Conservation (phyloP, 805 yeast species). For the Isabelozyma gotoi region DNA sequence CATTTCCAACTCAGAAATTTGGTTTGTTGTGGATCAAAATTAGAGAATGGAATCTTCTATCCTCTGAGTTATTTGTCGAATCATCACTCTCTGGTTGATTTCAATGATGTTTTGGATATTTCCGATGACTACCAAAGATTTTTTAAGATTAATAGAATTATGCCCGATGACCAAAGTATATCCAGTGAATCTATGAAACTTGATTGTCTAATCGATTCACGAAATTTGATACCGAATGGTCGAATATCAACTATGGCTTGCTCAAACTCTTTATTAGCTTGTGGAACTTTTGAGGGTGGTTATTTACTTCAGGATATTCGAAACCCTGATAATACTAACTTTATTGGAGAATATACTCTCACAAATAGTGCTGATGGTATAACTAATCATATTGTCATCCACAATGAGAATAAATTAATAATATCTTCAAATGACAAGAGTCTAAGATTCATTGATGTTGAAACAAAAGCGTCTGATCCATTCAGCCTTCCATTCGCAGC, state of each 20-base stretch:
- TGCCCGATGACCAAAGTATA: slow-evolving; percentile 21
- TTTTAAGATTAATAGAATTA: slow-evolving; percentile 35
- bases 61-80: slow-evolving; percentile 33
- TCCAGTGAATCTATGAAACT: slow-evolving; percentile 23
- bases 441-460: slow-evolving; percentile 42
- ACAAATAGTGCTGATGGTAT: slow-evolving; percentile 49
- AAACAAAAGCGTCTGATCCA: slow-evolving; percentile 10
- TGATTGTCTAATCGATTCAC: slow-evolving; percentile 40
- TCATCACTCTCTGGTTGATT: slow-evolving; percentile 16
- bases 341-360: slow-evolving; percentile 35
- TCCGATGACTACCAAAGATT: slow-evolving; percentile 28
- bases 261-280: slow-evolving; percentile 39
- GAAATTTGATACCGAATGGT: slow-evolving; percentile 29
- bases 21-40: slow-evolving; percentile 38
- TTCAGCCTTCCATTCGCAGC: slow-evolving; percentile 45
- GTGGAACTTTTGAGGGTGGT: slow-evolving; percentile 59
- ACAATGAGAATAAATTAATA: slow-evolving; percentile 29
- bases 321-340: slow-evolving; percentile 15
- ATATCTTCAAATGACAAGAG: slow-evolving; percentile 52
- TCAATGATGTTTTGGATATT: slow-evolving; percentile 24
- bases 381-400: slow-evolving; percentile 47
- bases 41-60: slow-evolving; percentile 37
- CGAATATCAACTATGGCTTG: slow-evolving; percentile 50
- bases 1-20: slow-evolving; percentile 60
- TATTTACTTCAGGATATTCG: slow-evolving; percentile 37